phyloP scores from a whole-genome alignment of 805 yeast genomes.

The Alloascoidea hylecoeti region DNA sequence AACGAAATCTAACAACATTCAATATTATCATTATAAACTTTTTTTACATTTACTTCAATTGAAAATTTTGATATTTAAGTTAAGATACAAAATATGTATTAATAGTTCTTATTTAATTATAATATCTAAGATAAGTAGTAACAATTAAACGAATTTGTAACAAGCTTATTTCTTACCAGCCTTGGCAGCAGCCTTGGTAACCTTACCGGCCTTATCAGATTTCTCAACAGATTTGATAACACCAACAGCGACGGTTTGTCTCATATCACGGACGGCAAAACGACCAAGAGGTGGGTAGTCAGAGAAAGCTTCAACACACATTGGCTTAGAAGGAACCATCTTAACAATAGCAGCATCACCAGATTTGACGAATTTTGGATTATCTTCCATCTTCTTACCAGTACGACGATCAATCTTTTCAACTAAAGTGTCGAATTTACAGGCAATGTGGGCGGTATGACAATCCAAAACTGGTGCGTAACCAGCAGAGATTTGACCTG shows the following conservation, averaged over 20 bases:
- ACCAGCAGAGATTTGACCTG: slow-evolving; percentile 85
- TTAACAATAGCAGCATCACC: slow-evolving; percentile 94
- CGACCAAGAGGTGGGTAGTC: slow-evolving; percentile 97
- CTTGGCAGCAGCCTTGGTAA: slow-evolving; percentile 64
- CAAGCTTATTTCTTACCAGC: slow-evolving; percentile 48
- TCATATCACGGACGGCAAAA: slow-evolving; percentile 98
- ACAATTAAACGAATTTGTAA: too few species aligned
- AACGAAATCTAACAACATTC: too few species aligned
- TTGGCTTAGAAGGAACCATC: slow-evolving; percentile 78
- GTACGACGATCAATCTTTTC: slow-evolving; percentile 88
- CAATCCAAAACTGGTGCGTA: slow-evolving; percentile 87
- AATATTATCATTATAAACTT: too few species aligned
- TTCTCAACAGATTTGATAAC: slow-evolving; percentile 92
- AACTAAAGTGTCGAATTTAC: slow-evolving; percentile 67
- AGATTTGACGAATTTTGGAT: slow-evolving; percentile 88
- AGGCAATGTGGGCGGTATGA: slow-evolving; percentile 90
- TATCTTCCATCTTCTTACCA: slow-evolving; percentile 80
- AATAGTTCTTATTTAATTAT: too few species aligned
- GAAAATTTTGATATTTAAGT: too few species aligned
- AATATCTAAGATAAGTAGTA: too few species aligned
- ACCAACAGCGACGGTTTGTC: slow-evolving; percentile 99
- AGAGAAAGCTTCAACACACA: slow-evolving; percentile 89
- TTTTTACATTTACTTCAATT: too few species aligned
- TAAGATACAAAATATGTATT: too few species aligned
- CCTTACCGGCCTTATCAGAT: slow-evolving; percentile 72